Base-by-base conservation (phyloP, 495 filamentous ascomycete species). In the Platismatia glauca region DNA sequence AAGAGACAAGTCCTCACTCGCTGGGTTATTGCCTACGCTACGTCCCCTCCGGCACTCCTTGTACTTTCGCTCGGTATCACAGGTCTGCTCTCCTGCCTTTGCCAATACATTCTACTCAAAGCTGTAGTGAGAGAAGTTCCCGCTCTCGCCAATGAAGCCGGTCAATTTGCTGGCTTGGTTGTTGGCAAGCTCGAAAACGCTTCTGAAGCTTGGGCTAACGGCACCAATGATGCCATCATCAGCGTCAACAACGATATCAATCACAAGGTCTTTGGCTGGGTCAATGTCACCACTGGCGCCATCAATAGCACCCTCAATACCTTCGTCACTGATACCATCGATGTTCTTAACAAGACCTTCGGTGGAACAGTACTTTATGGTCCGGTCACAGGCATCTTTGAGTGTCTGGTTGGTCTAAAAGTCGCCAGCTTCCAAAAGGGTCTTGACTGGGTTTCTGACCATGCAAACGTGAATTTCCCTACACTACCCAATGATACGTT, bases 1-100 rank as follows among this genome's bases (percentile, higher is more conserved):
- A 87, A 86, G 62, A 79, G 82, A 34, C 86, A 89, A 67, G 81
- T 86, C 22, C 75, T 95, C 15, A 80, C 84, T 3, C 84, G 94
- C 35, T 98, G 94, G 94, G 82, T 83, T 38, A 77, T 96, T 58
- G 88, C 92, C 20, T 98, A 98, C 71, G 82, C 82, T 20, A 97
- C 94, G 2, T 88, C 92, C 7, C 71, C 87, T 0, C 86, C 91
- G 0, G 95, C 93, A 6, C 77, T 98, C 18, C 90, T 98, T 68
- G 83, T 98, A 7, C 82, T 97, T 1, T 86, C 87, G 15, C 84
- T 98, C 31, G 94, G 86, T 31, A 41, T 97, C 4, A 91, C 94
- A 0, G 95, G 92, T 7, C 79, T 98, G 8, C 80, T 95, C 66
- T 82, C 86, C 33, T 95, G 91, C 70, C 76, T 96, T 52, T 92